phyloP scores from a whole-genome alignment of 2,329 filamentous ascomycete species.

The Penicillium sp. region DNA sequence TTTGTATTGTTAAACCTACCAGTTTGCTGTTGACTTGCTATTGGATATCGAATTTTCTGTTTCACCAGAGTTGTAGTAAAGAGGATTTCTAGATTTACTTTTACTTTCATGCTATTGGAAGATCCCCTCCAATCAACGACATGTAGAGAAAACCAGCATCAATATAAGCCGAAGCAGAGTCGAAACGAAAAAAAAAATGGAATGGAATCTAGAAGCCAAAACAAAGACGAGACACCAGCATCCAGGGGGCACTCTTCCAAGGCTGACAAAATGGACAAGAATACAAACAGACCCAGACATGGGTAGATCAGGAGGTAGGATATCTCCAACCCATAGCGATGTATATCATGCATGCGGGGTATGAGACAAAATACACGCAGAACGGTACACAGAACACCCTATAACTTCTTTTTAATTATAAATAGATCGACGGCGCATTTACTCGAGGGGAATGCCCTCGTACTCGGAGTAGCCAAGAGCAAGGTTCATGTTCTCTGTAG shows the following conservation, averaged over 20 bases:
- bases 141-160: not conserved
- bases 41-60: too few relatives aligned
- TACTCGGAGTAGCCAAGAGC: slow-evolving; percentile 85
- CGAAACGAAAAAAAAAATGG: slow-evolving; percentile 5
- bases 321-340: slow-evolving; percentile 26
- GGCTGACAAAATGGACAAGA: not conserved
- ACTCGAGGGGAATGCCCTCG: slow-evolving; percentile 70
- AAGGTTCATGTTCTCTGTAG: slow-evolving; percentile 82
- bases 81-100: too few relatives aligned
- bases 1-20: too few relatives aligned
- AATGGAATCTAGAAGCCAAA: slow-evolving; percentile 6
- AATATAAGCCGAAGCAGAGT: slow-evolving; percentile 1
- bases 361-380: slow-evolving; percentile 23
- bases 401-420: slow-evolving; percentile 2
- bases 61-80: too few relatives aligned
- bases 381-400: slow-evolving; percentile 1
- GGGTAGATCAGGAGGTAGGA: slow-evolving; percentile 22
- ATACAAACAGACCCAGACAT: slow-evolving; percentile 10
- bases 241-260: slow-evolving; percentile 2
- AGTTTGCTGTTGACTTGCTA: too few relatives aligned
- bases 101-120: slow-evolving; percentile 1
- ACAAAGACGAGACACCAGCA: slow-evolving; percentile 8
- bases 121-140: not conserved
- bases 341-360: slow-evolving; percentile 28
- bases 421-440: slow-evolving; percentile 14